Percentiles rank a stretch among this genome's conserved stretches.
phyloP scores from a whole-genome alignment of 495 filamentous ascomycete species.

The Jackrogersella minutella region DNA sequence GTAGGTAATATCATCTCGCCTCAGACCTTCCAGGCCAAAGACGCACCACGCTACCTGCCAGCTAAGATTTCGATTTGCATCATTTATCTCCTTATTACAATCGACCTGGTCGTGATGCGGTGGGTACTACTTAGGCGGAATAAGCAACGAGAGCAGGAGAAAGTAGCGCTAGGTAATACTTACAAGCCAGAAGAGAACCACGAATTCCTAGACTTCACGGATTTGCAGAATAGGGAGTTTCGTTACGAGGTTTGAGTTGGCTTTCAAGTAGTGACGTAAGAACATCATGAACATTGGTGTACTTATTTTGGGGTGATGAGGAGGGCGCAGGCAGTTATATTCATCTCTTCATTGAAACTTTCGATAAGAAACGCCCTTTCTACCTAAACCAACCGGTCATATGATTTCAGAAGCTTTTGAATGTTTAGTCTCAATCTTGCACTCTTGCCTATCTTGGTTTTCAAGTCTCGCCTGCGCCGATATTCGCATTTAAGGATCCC shows the following conservation, averaged over 20 bases:
- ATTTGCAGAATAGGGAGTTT: constrained; percentile 73
- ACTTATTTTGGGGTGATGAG: no score
- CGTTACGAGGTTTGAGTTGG: constrained; percentile 63
- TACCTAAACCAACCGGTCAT: no score
- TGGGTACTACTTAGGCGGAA: constrained; percentile 60
- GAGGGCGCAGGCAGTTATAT: no score
- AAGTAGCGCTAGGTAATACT: constrained; percentile 57
- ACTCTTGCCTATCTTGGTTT: no score
- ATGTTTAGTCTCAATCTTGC: no score
- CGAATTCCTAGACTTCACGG: constrained; percentile 70
- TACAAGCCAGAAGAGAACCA: constrained; percentile 73
- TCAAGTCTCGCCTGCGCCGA: no score
- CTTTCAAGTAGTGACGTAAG: background rate
- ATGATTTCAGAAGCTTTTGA: no score
- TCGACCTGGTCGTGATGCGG: constrained; percentile 63
- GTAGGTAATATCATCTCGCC: constrained; percentile 63
- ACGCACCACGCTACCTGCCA: constrained; percentile 67
- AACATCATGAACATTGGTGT: background rate
- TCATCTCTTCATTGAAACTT: no score
- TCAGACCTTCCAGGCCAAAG: constrained; percentile 43
- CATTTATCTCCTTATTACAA: constrained; percentile 61
- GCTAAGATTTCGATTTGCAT: constrained; percentile 74
- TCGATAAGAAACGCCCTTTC: no score
- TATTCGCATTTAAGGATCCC: no score
- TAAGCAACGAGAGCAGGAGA: constrained; percentile 65